Evolutionary conservation across 1,284 basidiomycete genomes (phyloP), one percentile per base, ranked within the genome.

Genomic region (Wallemia hederae): DNA sequence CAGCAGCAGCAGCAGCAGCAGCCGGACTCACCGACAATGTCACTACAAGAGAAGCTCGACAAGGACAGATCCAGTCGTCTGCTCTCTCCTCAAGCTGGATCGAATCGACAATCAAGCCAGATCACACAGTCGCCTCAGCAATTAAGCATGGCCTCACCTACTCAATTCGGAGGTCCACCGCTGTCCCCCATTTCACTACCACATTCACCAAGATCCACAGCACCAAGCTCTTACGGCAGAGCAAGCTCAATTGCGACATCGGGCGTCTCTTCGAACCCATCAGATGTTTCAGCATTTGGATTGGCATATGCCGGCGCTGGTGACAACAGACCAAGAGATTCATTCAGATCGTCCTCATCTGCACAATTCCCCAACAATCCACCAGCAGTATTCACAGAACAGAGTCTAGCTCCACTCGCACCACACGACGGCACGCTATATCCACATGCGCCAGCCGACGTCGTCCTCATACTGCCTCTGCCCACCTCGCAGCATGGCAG

Each of bases 401-500:
- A 61, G 27, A 24, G 17, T 14, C 14, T 59, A 56, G 26, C 24
- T 24, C 19, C 27, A n/a, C 55, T 27, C 55, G 11, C 59, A 26
- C 59, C 49, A 9, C 29, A 31, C 17, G 56, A 58, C 67, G 2
- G 63, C 61, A 28, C 62, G 25, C 56, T 68, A 59, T 59, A 91
- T 1, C 77, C 80, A 19, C 90, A 96, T 69, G 82, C 90, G 0
- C 78, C 89, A 0, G 74, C 94, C 66, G 92, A 98, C 70, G 76
- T 98, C 60, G 85, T 96, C 66, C 77, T 97, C 60, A 85, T 96
- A 61, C 73, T 97, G 49, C 88, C 90, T 1, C 74, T 97, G 0
- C 89, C 91, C 0, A 77, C 81, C 3, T 77, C 79, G 0, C 63
- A 65, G 11, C 39, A 49, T 49, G 65, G 67, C 1, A 75, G 74